Evolutionary conservation across 73 alveolate genomes (phyloP).

Genomic region (Paraurostyla sp.): DNA sequence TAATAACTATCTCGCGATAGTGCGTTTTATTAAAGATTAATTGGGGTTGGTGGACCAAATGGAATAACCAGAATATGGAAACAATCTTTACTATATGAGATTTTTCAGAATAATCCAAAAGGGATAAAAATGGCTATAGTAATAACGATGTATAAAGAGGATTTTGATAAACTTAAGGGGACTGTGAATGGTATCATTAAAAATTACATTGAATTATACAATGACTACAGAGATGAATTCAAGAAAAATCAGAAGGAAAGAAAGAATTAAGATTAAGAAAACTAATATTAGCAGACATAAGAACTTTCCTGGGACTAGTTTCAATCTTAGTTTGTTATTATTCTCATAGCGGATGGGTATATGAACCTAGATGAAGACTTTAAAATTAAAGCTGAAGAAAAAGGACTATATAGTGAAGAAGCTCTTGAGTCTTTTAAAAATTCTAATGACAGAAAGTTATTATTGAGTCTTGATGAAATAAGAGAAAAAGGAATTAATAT

Average conservation of each 20-base stretch:
- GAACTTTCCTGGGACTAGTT: no score
- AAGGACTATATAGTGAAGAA: slow-evolving; percentile 7
- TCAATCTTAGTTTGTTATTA: slow-evolving; percentile 37
- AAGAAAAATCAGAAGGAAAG: no score
- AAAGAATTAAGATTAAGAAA: background rate
- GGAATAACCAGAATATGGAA: slow-evolving; percentile 6
- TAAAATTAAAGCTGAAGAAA: background rate
- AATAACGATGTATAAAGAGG: slow-evolving; percentile 66
- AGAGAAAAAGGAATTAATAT: slow-evolving; percentile 10
- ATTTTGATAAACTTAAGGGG: slow-evolving; percentile 11
- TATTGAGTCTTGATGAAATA: slow-evolving; percentile 7
- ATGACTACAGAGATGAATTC: background rate
- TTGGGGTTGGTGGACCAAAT: slow-evolving; percentile 41
- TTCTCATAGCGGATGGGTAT: slow-evolving; percentile 68
- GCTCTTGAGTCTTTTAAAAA: background rate
- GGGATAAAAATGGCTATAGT: slow-evolving; percentile 62
- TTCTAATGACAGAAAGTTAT: background rate
- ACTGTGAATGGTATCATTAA: slow-evolving; percentile 27
- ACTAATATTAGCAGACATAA: background rate
- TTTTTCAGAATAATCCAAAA: background rate
- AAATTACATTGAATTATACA: slow-evolving; percentile 7
- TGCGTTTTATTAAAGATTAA: background rate
- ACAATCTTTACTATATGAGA: background rate
- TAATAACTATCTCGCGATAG: background rate
- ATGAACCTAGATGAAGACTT: slow-evolving; percentile 29